Evolutionary conservation across 768 basidiomycete species (phyloP).

Genomic region (Leccinum olivaceopallidum): DNA sequence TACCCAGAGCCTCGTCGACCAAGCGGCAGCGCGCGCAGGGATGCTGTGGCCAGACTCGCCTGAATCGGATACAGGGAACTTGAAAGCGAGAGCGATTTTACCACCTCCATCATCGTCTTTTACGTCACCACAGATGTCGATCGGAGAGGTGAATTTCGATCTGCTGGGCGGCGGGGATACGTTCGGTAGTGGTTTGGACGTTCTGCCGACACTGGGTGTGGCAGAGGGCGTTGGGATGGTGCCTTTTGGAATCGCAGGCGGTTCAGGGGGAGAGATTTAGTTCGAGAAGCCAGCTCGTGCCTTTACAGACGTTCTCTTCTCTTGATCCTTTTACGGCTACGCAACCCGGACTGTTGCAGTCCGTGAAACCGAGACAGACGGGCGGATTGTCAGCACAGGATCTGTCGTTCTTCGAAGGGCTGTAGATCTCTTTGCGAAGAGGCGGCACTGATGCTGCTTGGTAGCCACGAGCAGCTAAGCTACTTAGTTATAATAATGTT

Average conservation of each 20-base stretch:
- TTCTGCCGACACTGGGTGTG: not conserved
- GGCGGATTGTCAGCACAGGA: constrained; percentile 80
- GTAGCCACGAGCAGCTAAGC: not conserved
- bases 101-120: constrained; percentile 23
- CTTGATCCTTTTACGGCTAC: constrained; percentile 14
- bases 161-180: constrained; percentile 18
- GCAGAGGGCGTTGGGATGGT: not conserved
- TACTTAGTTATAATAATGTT: not conserved
- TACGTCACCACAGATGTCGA: constrained; percentile 1
- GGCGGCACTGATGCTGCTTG: not conserved
- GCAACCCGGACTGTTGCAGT: constrained; percentile 8
- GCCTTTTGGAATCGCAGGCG: constrained; percentile 5
- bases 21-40: constrained; percentile 50
- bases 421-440: constrained; percentile 35
- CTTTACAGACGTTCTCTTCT: constrained; percentile 5
- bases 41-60: constrained; percentile 39
- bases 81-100: constrained; percentile 29
- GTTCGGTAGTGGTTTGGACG: not conserved
- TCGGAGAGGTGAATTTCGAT: constrained; percentile 13
- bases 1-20: constrained; percentile 56
- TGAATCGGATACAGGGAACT: constrained; percentile 11
- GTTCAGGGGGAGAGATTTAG: constrained; percentile 5
- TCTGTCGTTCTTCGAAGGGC: constrained; percentile 84
- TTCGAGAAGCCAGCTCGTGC: constrained; percentile 12
- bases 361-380: constrained; percentile 27